Evolutionary conservation across 139 green algal species (phyloP), one percentile per base, ranked within the genome.

Genomic region (Pseudopediastrum boryanum): DNA sequence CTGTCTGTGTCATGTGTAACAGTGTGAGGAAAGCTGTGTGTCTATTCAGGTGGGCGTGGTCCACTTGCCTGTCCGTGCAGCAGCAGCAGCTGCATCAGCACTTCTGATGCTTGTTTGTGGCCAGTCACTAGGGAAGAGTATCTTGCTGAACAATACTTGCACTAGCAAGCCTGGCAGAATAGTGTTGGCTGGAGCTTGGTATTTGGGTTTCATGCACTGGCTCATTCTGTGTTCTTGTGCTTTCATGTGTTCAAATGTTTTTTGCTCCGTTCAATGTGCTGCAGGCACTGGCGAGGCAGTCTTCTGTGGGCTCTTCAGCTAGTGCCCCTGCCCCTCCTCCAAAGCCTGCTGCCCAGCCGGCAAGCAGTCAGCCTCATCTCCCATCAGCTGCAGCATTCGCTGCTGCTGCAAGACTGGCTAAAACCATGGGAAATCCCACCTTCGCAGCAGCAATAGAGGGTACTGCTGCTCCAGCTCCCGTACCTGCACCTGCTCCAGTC

Each of bases 61-160:
- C n/a, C n/a, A n/a, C n/a, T n/a, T n/a, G n/a, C n/a, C n/a, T n/a
- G n/a, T n/a, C n/a, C n/a, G n/a, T n/a, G n/a, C n/a, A n/a, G n/a
- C n/a, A n/a, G n/a, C n/a, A n/a, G n/a, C n/a, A n/a, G n/a, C n/a
- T n/a, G n/a, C n/a, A n/a, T n/a, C n/a, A n/a, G n/a, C 48, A 19
- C 59, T 13, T 19, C 41, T 43, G 23, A n/a, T n/a, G 31, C 41
- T 23, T 44, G 63, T 43, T 29, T 38, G 27, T 19, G 46, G 31
- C 59, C 73, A 21, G 59, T 44, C 33, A 42, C 56, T 5, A 59
- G 69, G 35, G 39, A 79, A 58, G 41, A 71, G 7, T 35, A 64
- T 31, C 48, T 64, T 36, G 54, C 10, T n/a, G 33, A 31, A n/a
- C 46, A 56, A 16, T 56, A 16, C 46, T 56, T 62, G 66, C 1